Conservation (phyloP, 1,139 yeast species). For the Komagataea norvegica region DNA sequence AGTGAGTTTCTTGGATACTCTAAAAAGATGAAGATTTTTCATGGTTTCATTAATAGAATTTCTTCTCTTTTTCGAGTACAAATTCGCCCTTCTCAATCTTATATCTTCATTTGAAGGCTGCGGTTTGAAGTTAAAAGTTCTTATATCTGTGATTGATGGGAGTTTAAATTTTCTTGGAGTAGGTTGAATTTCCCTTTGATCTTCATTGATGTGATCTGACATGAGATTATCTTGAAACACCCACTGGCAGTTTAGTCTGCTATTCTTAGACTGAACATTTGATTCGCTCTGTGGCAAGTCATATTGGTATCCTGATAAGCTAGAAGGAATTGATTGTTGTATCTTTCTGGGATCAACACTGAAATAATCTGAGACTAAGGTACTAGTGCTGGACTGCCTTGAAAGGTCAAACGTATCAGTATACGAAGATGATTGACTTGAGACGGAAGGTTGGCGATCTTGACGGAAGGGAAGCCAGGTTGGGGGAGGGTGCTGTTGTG, state of each 20-base stretch:
- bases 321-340: too few species aligned
- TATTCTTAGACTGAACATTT: background rate
- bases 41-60: too few species aligned
- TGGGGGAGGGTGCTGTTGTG: background rate
- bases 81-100: background rate
- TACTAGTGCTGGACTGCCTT: slow-evolving; percentile 3
- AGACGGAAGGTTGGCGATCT: background rate
- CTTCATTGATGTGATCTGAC: background rate
- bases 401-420: slow-evolving; percentile 1
- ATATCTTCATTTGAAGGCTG: slow-evolving; percentile 3
- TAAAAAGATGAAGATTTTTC: background rate
- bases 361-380: slow-evolving; percentile 3
- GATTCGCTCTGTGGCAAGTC: background rate
- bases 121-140: slow-evolving; percentile 8
- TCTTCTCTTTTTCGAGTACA: background rate
- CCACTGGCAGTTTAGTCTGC: slow-evolving; percentile 1
- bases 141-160: slow-evolving; percentile 11
- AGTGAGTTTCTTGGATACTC: background rate
- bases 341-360: too few species aligned
- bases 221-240: background rate
- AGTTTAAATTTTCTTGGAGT: slow-evolving; percentile 6
- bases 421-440: background rate
- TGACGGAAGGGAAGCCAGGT: background rate
- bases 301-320: too few species aligned
- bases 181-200: background rate